Evolutionary conservation across 306 rosid genomes (phyloP).

Genomic region (peach (Prunus persica)): Prunus_persica_NCBIv2 NC_034015.1:15915501-15916000

Average conservation of each 20-base stretch:
- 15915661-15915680: conserved; percentile 9
- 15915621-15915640: neutral
- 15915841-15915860: conserved; percentile 69
- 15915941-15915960: neutral
- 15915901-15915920: neutral
- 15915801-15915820: conserved; percentile 85
- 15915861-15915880: conserved; percentile 89
- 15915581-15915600: neutral
- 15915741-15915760: conserved; percentile 77
- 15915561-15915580: neutral
- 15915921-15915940: conserved; percentile 10
- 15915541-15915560: neutral
- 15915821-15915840: conserved; percentile 90
- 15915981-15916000: neutral
- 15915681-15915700: conserved; percentile 13
- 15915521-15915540: neutral
- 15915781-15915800: conserved; percentile 88
- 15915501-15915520: conserved; percentile 3
- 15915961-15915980: conserved; percentile 15
- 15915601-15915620: neutral
- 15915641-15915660: neutral
- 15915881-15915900: neutral
- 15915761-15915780: conserved; percentile 90
- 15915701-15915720: conserved; percentile 21
- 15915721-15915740: neutral